Evolutionary conservation across 2,329 filamentous ascomycete genomes (phyloP), one percentile per base, ranked within the genome.

Genomic region (Trichoderma brevicompactum): DNA sequence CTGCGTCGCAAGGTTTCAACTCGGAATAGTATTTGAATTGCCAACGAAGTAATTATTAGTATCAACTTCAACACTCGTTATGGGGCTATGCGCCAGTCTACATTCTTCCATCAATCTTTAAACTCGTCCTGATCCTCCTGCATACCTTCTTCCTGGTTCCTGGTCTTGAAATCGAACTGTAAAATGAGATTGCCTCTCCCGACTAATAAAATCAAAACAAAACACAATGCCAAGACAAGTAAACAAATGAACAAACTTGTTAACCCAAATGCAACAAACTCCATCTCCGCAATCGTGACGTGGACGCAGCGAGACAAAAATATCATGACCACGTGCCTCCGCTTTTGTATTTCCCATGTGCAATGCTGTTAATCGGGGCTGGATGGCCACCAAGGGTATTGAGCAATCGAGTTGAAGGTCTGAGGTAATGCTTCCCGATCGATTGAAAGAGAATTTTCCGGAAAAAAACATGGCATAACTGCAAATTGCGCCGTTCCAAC

Each of bases 61-160:
- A 64, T 49, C 61, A 48, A 49, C 34, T 49, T 40, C 60, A 53
- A 38, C 64, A 15, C 59, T 49, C 36, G 36, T 46, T 48, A 44
- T 50, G 40, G 19, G 41, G 60, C 52, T 58, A 46, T 66, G 53
- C 52, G 58, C 65, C 46, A 61, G 44, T 50, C 38, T 12, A 59
- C 34, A 46, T 38, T 66, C 50, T 66, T 64, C 36, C 65, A 50
- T 50, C 65, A 50, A 46, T 58, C 34, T 59, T 38, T 54, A 50
- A 48, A 23, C 7, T 66, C 59, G 38, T 64, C 60, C 58, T 44
- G 19, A 58, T 46, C 32, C 34, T 43, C 52, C 62, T 41, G 32
- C 43, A 36, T 38, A 36, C 46, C 34, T 32, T 28, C 17, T 36
- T 46, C 44, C 28, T 46, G 52, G 38, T 46, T 64, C 59, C 65